phyloP scores from a whole-genome alignment of 23 red algal species.

The Cyanidium caldarium region DNA sequence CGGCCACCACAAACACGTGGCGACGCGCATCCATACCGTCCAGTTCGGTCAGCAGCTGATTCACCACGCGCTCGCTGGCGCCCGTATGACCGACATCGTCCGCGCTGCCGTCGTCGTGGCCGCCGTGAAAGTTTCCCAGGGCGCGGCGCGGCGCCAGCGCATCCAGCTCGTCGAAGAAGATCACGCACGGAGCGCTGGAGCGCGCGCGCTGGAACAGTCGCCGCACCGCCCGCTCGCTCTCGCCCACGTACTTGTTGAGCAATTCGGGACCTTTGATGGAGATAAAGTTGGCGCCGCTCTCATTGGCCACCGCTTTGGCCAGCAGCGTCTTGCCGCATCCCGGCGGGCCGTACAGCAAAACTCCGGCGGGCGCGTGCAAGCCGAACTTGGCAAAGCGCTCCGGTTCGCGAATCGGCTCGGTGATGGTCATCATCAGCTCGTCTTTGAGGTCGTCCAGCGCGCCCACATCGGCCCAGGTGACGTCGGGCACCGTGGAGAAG shows the following conservation, averaged over 20 bases:
- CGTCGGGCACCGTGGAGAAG: constrained; percentile 58
- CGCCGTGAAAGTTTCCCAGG: neutral
- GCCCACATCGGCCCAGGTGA: constrained; percentile 76
- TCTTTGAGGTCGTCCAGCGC: constrained; percentile 45
- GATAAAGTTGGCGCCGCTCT: constrained; percentile 90
- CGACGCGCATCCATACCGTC: constrained; percentile 65
- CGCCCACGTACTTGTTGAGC: constrained; percentile 91
- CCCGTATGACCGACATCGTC: constrained; percentile 20
- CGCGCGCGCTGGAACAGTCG: constrained; percentile 75
- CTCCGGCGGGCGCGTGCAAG: constrained; percentile 46
- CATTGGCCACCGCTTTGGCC: constrained; percentile 78
- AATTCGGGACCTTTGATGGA: constrained; percentile 93
- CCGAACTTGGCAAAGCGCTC: constrained; percentile 52
- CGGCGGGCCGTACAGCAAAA: constrained; percentile 93
- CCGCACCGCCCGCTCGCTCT: constrained; percentile 75
- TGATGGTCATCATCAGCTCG: constrained; percentile 62
- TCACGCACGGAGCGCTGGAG: constrained; percentile 65
- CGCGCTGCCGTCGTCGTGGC: neutral
- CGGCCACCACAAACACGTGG: constrained; percentile 74
- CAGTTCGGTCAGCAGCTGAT: constrained; percentile 93
- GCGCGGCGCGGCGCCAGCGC: constrained; percentile 72
- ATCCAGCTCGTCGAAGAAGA: constrained; percentile 99
- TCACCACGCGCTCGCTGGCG: constrained; percentile 72
- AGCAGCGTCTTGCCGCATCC: constrained; percentile 96
- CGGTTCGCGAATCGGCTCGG: constrained; percentile 43